Evolutionary conservation across 1,284 basidiomycete species (phyloP), one percentile per base, ranked within the genome.

Genomic region (Vanrija sp.): DNA sequence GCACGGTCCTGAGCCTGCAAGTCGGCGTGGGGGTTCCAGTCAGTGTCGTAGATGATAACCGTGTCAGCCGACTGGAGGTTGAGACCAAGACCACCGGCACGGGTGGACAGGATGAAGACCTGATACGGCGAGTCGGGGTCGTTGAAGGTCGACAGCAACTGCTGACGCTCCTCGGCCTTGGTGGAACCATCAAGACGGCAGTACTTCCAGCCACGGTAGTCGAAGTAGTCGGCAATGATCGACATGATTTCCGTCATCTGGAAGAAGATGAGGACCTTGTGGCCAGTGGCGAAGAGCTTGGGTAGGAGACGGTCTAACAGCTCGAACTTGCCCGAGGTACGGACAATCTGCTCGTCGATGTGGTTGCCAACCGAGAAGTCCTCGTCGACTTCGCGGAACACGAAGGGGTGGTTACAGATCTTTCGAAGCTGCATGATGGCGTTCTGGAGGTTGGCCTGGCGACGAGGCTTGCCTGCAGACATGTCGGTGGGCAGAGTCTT

Each of bases 231-330:
- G 72, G 96, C 93, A 85, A 98, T 95, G 74, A 98, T 97, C 66
- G 97, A 93, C 95, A 98, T 98, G 73, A 98, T 93, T 68, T 93
- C 86, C 8, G 95, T 98, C 95, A 98, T 98, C 78, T 98, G 95
- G 87, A 98, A 98, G 85, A 98, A 98, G 73, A 98, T 97, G 60
- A 98, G 85, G 38, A 73, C 73, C 72, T 94, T 86, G 80, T 98
- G 95, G 25, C 87, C 89, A 6, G 90, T 92, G 5, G 83, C 80
- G 69, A 97, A 97, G 67, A 98, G 87, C 77, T 98, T 98, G 52
- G 95, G 95, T 38, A 99, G 81, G 63, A 98, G 86, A 40, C 94
- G 86, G 67, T 88, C 88, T 21, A 98, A 82, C n/a, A 99, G 77
- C 77, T 98, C 95, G 58, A 99, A 87, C 78, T 98, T 98, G 64